Percentiles rank a stretch among this genome's conserved stretches.
phyloP scores from a whole-genome alignment of 2,329 filamentous ascomycete genomes.

The Plectosphaerella sp. region DNA sequence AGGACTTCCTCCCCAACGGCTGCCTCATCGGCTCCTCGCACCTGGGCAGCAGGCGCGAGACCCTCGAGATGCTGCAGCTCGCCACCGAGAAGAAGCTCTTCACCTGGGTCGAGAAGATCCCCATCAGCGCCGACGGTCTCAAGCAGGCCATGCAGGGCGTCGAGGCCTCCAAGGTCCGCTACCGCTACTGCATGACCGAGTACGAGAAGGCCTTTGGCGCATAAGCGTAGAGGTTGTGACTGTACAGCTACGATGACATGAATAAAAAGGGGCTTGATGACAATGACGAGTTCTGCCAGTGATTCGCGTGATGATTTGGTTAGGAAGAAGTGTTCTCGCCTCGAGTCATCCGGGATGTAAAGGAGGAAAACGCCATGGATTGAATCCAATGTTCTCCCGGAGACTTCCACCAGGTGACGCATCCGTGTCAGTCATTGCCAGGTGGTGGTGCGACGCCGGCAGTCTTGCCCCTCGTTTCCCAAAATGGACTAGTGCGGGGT shows the following conservation, averaged over 20 bases:
- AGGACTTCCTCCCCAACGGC: slow-evolving; percentile 72
- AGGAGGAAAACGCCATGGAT: too few relatives aligned
- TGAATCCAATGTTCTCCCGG: too few relatives aligned
- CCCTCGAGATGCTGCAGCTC: slow-evolving; percentile 66
- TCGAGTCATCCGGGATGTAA: background rate
- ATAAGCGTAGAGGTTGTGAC: slow-evolving; percentile 14
- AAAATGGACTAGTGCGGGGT: slow-evolving; percentile 14
- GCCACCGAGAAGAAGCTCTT: slow-evolving; percentile 65
- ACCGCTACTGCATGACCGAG: slow-evolving; percentile 70
- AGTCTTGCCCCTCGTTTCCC: slow-evolving; percentile 10
- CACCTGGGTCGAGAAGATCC: slow-evolving; percentile 69
- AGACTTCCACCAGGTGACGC: too few relatives aligned
- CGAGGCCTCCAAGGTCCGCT: slow-evolving; percentile 66
- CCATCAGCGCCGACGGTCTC: slow-evolving; percentile 68
- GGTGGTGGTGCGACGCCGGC: background rate
- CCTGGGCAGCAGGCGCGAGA: slow-evolving; percentile 66
- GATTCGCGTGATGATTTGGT: too few relatives aligned
- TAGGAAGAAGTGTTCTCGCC: background rate
- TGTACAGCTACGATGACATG: slow-evolving; percentile 1
- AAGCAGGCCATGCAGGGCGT: slow-evolving; percentile 66
- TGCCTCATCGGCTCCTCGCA: slow-evolving; percentile 68
- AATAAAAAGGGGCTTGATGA: slow-evolving; percentile 1
- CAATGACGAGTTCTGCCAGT: background rate
- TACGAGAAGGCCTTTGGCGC: slow-evolving; percentile 65
- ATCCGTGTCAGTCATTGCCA: too few relatives aligned